Conservation (phyloP, 441 rosid species). For the Daphne laureola region DNA sequence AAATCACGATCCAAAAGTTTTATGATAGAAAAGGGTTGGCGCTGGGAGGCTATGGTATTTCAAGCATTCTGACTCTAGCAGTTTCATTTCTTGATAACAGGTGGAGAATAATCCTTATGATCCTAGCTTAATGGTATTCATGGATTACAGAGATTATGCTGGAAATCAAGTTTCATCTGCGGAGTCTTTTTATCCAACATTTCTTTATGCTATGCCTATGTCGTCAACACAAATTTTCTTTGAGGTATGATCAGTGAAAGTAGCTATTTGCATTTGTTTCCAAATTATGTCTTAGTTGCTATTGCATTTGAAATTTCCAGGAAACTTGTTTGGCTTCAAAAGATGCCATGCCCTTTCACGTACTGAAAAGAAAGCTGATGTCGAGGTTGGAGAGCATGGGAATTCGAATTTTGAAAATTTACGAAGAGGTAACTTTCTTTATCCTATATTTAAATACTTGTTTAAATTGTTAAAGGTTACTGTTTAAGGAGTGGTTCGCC, state of each 20-base stretch:
- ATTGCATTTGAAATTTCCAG: conserved; percentile 35
- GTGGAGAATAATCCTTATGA: conserved; percentile 93
- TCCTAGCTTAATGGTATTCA: conserved; percentile 92
- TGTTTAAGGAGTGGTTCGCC: too few species aligned
- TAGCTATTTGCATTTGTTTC: conserved; percentile 8
- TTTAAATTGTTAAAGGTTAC: too few species aligned
- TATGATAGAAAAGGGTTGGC: too few species aligned
- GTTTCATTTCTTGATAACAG: conserved; percentile 32
- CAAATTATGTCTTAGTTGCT: conserved; percentile 8
- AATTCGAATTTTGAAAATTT: conserved; percentile 52
- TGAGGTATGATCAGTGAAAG: conserved; percentile 43
- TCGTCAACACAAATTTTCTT: conserved; percentile 81
- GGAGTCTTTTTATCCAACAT: conserved; percentile 77
- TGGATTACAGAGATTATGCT: conserved; percentile 85
- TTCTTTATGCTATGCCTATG: conserved; percentile 88
- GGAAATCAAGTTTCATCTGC: conserved; percentile 39
- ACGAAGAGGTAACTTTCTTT: conserved; percentile 65
- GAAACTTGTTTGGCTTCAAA: conserved; percentile 97
- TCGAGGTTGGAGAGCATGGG: conserved; percentile 74
- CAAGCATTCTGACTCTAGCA: background rate
- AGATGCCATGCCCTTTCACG: conserved; percentile 81
- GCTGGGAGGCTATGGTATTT: too few species aligned
- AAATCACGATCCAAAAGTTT: too few species aligned
- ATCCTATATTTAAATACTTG: too few species aligned
- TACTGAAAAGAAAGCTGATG: conserved; percentile 70